Conservation (phyloP, 139 green algal species). For the Chlorella ohadii region DNA sequence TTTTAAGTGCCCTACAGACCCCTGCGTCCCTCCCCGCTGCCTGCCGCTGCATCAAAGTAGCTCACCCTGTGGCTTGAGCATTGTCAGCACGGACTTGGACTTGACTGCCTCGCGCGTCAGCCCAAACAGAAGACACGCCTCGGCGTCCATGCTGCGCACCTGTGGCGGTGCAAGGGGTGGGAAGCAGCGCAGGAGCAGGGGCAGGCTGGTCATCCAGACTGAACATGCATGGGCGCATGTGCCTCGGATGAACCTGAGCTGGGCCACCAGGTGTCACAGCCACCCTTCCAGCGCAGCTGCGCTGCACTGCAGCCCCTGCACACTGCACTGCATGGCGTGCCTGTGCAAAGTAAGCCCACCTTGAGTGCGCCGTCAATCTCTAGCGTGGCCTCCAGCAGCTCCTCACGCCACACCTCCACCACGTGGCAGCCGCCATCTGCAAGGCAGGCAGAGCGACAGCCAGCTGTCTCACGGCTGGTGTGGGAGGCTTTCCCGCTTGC, state of each 20-base stretch:
- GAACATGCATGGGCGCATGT: no score
- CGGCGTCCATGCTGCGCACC: neutral
- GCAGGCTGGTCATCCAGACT: no score
- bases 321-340: no score
- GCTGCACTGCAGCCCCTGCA: no score
- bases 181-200: no score
- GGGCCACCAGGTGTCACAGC: neutral
- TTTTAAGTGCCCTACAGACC: no score
- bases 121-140: neutral
- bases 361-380: neutral
- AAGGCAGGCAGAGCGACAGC: neutral
- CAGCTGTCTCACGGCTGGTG: neutral
- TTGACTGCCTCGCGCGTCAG: neutral
- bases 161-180: neutral
- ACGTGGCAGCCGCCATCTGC: neutral
- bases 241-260: no score
- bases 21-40: no score
- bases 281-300: neutral
- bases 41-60: no score
- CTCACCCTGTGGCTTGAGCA: neutral
- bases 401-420: conserved; percentile 1
- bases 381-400: conserved; percentile 3
- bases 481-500: no score
- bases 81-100: neutral
- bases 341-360: neutral